phyloP scores from a whole-genome alignment of 139 green algal species.

The Auxenochlorella pyrenoidosa region DNA sequence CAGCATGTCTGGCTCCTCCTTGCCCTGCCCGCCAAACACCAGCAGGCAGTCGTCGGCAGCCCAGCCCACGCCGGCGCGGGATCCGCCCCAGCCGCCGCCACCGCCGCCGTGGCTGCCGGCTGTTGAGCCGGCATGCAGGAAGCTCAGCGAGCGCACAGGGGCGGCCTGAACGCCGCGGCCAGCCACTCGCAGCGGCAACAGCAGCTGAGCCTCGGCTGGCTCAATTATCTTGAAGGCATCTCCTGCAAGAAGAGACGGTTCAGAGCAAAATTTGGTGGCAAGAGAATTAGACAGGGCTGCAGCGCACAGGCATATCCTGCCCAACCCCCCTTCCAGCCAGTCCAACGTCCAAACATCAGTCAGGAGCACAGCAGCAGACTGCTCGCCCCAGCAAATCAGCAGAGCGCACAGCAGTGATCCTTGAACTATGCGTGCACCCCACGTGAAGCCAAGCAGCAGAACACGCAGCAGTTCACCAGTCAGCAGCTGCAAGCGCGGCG shows the following conservation, averaged over 20 bases:
- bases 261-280: not conserved
- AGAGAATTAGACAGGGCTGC: not conserved
- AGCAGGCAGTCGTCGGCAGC: slow-evolving; percentile 60
- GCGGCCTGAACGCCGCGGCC: slow-evolving; percentile 24
- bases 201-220: slow-evolving; percentile 21
- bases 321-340: no score
- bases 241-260: not conserved
- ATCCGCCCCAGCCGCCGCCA: not conserved
- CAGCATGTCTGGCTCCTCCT: slow-evolving; percentile 70
- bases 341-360: no score
- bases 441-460: not conserved
- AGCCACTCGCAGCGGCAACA: slow-evolving; percentile 42
- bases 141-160: slow-evolving; percentile 52
- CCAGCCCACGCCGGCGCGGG: not conserved
- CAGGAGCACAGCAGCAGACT: no score
- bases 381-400: no score
- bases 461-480: not conserved
- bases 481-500: no score
- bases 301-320: not conserved
- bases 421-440: no score
- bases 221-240: slow-evolving; percentile 21
- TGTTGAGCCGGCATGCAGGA: slow-evolving; percentile 39
- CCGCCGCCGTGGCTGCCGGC: not conserved
- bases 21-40: slow-evolving; percentile 72
- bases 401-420: no score